Percentiles rank a stretch among this genome's conserved stretches.
Conservation (phyloP, 2,329 filamentous ascomycete species). For the Pseudodiploospora longispora region DNA sequence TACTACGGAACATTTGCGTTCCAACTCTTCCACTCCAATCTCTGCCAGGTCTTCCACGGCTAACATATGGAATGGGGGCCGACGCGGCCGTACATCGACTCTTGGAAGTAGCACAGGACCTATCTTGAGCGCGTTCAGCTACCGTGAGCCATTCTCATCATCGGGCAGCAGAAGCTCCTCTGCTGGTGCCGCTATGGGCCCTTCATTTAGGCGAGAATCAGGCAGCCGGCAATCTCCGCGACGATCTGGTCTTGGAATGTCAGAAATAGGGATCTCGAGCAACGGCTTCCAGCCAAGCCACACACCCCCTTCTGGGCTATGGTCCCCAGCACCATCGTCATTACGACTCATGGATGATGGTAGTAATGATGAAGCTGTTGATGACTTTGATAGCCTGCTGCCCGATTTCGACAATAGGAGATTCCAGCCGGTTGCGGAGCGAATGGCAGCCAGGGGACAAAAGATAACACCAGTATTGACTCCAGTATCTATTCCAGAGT, state of each 20-base stretch:
- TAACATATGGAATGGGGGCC: constrained; percentile 15
- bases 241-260: constrained; percentile 6
- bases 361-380: constrained; percentile 35
- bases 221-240: constrained; percentile 14
- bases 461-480: not conserved
- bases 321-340: constrained; percentile 29
- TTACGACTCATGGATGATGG: constrained; percentile 37
- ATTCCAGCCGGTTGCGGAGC: constrained; percentile 14
- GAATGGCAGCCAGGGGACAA: not conserved
- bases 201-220: constrained; percentile 21
- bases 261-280: constrained; percentile 11
- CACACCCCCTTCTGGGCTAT: constrained; percentile 21
- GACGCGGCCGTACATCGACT: constrained; percentile 29
- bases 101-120: constrained; percentile 11
- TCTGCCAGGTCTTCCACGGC: constrained; percentile 25
- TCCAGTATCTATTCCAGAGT: not conserved
- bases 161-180: constrained; percentile 37
- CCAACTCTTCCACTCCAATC: constrained; percentile 27
- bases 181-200: constrained; percentile 28
- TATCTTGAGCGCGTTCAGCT: constrained; percentile 29
- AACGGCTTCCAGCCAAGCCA: constrained; percentile 14
- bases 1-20: constrained; percentile 63
- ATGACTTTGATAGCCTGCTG: constrained; percentile 43
- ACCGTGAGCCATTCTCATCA: constrained; percentile 34
- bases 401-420: constrained; percentile 42